These are phyloP conservation scores for Colletotrichum godetiae DNA, from an alignment of 2,329 filamentous ascomycete genomes.

Conservation along the genomic window DNA sequence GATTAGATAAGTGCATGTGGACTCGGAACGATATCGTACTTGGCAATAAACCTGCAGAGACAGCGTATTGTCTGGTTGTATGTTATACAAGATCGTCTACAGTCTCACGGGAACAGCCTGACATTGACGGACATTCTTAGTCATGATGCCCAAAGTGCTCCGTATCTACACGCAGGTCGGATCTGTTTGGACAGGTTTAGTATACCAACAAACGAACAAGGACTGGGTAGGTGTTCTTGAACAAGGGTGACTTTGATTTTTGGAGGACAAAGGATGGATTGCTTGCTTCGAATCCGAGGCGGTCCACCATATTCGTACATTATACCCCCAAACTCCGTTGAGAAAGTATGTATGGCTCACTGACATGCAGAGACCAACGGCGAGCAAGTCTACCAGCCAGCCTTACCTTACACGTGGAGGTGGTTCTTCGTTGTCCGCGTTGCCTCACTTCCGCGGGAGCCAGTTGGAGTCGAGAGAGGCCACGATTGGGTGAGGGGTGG, in stretches of 20 bases:
- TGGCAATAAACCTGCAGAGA: neutral
- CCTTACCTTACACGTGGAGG: neutral
- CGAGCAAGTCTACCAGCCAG: neutral
- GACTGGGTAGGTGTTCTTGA: neutral
- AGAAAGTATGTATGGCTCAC: neutral
- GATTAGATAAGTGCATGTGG: slow-evolving; percentile 27
- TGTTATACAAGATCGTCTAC: neutral
- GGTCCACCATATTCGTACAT: too few species aligned
- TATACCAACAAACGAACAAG: neutral
- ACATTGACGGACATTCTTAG: neutral
- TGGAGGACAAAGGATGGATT: neutral
- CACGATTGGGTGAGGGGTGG: slow-evolving; percentile 23
- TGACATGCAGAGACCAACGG: neutral
- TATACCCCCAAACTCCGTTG: neutral
- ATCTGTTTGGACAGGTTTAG: neutral
- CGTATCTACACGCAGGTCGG: neutral
- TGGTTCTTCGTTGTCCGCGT: neutral
- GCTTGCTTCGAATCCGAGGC: neutral
- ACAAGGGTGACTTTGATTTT: neutral
- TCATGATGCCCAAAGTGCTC: neutral
- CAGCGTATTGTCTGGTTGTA: neutral
- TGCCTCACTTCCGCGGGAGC: neutral
- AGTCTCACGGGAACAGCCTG: neutral
- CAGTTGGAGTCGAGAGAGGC: slow-evolving; percentile 11
- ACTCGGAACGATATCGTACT: neutral